Conservation (phyloP, 1,139 yeast genomes). For the Yamadazyma pseudoaaseri region DNA sequence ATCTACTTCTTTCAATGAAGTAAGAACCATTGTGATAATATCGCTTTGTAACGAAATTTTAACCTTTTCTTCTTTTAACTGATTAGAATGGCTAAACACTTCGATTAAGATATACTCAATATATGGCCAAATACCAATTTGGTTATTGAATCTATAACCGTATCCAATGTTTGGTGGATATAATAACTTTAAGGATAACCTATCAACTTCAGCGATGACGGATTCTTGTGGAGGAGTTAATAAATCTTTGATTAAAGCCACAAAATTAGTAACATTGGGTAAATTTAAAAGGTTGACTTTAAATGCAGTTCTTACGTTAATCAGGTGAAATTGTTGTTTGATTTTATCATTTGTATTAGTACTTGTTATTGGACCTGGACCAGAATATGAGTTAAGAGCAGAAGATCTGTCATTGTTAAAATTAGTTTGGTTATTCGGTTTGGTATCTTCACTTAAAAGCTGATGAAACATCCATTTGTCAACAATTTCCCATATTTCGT, state of each 20-base stretch:
- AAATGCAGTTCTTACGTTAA: conserved; percentile 34
- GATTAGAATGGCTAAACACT: conserved; percentile 50
- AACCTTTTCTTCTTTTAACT: conserved; percentile 31
- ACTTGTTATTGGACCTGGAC: conserved; percentile 1
- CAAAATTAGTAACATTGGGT: conserved; percentile 63
- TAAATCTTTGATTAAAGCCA: conserved; percentile 44
- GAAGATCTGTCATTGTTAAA: background rate
- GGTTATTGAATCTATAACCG: conserved; percentile 47
- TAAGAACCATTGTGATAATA: conserved; percentile 50
- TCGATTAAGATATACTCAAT: conserved; percentile 69
- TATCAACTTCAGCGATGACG: background rate
- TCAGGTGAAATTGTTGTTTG: conserved; percentile 26
- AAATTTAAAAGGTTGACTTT: conserved; percentile 35
- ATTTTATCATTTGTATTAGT: conserved; percentile 4
- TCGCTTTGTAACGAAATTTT: conserved; percentile 50
- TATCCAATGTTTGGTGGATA: conserved; percentile 68
- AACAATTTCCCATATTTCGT: conserved; percentile 63
- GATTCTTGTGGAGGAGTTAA: conserved; percentile 31
- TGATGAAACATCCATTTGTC: conserved; percentile 73
- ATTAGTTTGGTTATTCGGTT: background rate
- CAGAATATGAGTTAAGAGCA: background rate
- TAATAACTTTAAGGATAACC: conserved; percentile 37
- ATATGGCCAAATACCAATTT: conserved; percentile 77
- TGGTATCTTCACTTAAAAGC: conserved; percentile 15
- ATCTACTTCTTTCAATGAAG: conserved; percentile 61